Base-by-base conservation (phyloP, 2,329 filamentous ascomycete species). In the Fusarium nodosum region DNA sequence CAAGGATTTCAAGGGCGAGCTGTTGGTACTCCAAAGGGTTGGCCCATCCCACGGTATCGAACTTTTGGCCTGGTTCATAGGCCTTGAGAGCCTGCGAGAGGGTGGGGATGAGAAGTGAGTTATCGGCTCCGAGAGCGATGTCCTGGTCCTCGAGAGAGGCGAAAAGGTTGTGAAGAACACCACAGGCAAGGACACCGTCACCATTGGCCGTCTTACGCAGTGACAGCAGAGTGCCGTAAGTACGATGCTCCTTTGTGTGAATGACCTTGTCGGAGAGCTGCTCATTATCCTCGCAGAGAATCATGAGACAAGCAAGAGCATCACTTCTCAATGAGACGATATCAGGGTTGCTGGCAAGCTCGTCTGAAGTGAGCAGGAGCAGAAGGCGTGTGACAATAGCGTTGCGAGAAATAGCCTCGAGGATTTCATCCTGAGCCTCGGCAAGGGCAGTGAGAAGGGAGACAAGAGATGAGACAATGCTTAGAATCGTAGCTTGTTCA, bases 111-210 rank as follows among this genome's bases (percentile, higher is more conserved):
- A 81, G 69, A 13, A 74, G 54, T 1, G 79, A 77, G 54, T 81
- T 78, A 51, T 80, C 77, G 11, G 74, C 64, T 5, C 79, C 75
- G 41, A 74, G 71, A 3, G 72, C 57, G 2, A 71, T 58, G 1
- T 72, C 73, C n/a, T 76, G 66, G 6, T 61, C 69, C 5, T 75
- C 63, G 0, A 80, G 81, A 5, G 82, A 79, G 9, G 83, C 77
- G 74, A 88, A 90, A 36, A 91, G 77, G 66, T 90, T 90, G 75
- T 91, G 89, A 15, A 91, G 81, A 24, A 89, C 82, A 16, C 86
- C 86, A 52, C 88, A 90, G 10, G 88, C 84, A 11, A 89, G 78
- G 34, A 90, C 83, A 2, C 84, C 85, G 59, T 83, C 83, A 20
- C 84, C 78, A 31, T 80, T 84, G 34, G 79, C 79, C n/a, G 80